phyloP scores from a whole-genome alignment of 1,139 yeast species.

The Magnusiomyces suaveolens region DNA sequence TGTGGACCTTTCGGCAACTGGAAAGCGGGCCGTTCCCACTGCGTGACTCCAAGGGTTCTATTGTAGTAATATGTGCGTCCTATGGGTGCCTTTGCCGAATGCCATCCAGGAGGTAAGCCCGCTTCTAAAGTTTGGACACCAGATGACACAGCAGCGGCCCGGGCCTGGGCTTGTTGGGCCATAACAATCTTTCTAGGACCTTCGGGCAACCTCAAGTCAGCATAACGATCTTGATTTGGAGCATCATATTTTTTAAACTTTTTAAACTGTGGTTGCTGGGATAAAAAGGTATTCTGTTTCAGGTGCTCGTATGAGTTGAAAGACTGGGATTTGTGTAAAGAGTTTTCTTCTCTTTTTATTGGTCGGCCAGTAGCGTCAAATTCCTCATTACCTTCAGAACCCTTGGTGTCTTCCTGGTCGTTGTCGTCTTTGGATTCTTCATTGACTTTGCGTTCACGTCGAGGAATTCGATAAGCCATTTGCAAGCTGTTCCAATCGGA shows the following conservation, averaged over 20 bases:
- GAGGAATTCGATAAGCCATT: slow-evolving; percentile 79
- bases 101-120: slow-evolving; percentile 35
- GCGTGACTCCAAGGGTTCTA: slow-evolving; percentile 38
- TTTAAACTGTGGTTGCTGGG: background rate
- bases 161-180: background rate
- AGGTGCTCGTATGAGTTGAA: background rate
- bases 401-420: background rate
- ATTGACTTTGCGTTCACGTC: slow-evolving; percentile 27
- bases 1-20: slow-evolving; percentile 4
- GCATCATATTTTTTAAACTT: background rate
- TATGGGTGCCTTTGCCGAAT: slow-evolving; percentile 24
- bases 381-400: background rate
- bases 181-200: slow-evolving; percentile 1
- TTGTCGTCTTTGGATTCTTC: background rate
- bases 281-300: background rate
- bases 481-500: slow-evolving; percentile 65
- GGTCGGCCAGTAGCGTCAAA: background rate
- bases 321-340: background rate
- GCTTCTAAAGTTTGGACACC: slow-evolving; percentile 1
- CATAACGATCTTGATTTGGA: background rate
- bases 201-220: slow-evolving; percentile 5
- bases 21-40: slow-evolving; percentile 51
- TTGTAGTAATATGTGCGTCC: slow-evolving; percentile 47
- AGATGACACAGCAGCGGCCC: background rate
- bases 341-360: slow-evolving; percentile 7